phyloP scores from a whole-genome alignment of 306 rosid species.

The Medicago ruthenica region DNA sequence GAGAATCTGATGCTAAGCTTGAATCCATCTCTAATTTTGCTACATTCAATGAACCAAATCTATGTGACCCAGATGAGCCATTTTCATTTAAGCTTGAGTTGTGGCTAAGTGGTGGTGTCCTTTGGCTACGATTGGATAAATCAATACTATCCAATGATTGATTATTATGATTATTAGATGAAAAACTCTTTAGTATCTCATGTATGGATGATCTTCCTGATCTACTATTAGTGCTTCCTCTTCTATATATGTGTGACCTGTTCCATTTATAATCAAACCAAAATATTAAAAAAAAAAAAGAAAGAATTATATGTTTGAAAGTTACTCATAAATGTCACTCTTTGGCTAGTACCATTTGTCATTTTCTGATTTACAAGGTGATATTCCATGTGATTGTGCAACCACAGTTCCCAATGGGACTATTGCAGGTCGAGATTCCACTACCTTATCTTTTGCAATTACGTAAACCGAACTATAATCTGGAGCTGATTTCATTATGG shows the following conservation, averaged over 20 bases:
- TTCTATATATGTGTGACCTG: constrained; percentile 49
- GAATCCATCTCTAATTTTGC: constrained; percentile 49
- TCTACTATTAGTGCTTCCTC: constrained; percentile 49
- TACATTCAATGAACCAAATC: constrained; percentile 54
- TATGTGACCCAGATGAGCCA: constrained; percentile 32
- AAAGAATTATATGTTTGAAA: too few relatives aligned
- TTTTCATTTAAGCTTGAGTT: constrained; percentile 46
- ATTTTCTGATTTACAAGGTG: constrained; percentile 46
- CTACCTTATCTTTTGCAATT: constrained; percentile 77
- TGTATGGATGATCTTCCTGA: constrained; percentile 37
- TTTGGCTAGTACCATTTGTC: constrained; percentile 60
- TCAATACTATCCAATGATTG: constrained; percentile 52
- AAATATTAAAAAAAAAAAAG: constrained; percentile 7
- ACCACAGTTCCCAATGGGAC: constrained; percentile 56
- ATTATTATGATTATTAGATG: constrained; percentile 35
- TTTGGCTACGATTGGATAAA: constrained; percentile 28
- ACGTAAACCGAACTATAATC: constrained; percentile 74
- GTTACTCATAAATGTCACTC: too few relatives aligned
- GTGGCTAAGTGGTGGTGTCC: constrained; percentile 45
- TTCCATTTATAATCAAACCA: constrained; percentile 36
- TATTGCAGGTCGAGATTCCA: constrained; percentile 59
- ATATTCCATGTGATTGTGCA: constrained; percentile 42
- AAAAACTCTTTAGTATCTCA: constrained; percentile 44
- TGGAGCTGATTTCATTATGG: constrained; percentile 69
- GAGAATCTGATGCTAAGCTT: constrained; percentile 41